These are phyloP conservation scores for Beauveria bassiana DNA, from an alignment of 2,329 filamentous ascomycete genomes.

Conservation along the genomic window DNA sequence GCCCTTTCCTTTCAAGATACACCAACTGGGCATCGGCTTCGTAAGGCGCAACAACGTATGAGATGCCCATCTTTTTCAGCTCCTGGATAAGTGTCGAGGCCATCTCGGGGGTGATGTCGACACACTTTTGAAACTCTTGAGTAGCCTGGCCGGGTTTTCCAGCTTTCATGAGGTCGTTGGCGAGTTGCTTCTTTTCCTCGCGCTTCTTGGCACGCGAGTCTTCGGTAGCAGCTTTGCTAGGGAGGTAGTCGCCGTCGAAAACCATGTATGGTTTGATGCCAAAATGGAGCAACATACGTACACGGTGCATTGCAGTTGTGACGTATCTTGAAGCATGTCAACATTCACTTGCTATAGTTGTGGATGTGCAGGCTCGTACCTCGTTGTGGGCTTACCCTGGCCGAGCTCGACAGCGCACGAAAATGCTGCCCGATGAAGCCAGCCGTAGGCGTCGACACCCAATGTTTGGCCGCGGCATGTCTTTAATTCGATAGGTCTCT, in stretches of 20 bases:
- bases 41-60: conserved; percentile 92
- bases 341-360: background rate
- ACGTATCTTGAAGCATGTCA: conserved; percentile 56
- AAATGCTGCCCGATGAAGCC: conserved; percentile 90
- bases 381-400: conserved; percentile 77
- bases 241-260: conserved; percentile 91
- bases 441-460: conserved; percentile 95
- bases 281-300: conserved; percentile 90
- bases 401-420: conserved; percentile 88
- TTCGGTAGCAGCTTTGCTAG: conserved; percentile 87
- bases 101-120: conserved; percentile 96
- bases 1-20: conserved; percentile 79
- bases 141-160: conserved; percentile 77
- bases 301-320: conserved; percentile 81
- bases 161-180: conserved; percentile 71
- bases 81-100: conserved; percentile 85
- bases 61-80: conserved; percentile 68
- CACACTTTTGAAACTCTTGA: conserved; percentile 83
- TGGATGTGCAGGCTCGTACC: conserved; percentile 44
- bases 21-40: conserved; percentile 96
- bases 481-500: conserved; percentile 78
- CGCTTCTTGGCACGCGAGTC: conserved; percentile 65
- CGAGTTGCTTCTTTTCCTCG: conserved; percentile 66
- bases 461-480: conserved; percentile 82
- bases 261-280: conserved; percentile 91